phyloP scores from a whole-genome alignment of 2,329 filamentous ascomycete genomes.

The Penicillium sp. region DNA sequence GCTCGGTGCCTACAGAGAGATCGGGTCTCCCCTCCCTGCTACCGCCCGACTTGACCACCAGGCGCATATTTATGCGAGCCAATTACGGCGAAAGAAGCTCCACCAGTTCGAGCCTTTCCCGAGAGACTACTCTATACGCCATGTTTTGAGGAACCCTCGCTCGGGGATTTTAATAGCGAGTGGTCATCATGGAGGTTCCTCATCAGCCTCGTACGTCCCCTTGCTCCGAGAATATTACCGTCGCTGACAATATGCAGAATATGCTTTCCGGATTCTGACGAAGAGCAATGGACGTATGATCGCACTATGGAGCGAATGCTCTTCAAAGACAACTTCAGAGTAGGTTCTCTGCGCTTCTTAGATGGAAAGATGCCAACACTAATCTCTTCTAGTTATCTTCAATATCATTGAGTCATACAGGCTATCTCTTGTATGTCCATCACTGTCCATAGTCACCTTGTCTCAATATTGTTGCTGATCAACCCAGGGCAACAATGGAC shows the following conservation, averaged over 20 bases:
- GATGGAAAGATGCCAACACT: not conserved
- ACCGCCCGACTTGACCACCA: conserved; percentile 26
- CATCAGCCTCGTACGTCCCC: conserved; percentile 32
- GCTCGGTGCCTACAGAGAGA: conserved; percentile 29
- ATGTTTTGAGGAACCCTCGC: conserved; percentile 34
- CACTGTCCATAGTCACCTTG: not conserved
- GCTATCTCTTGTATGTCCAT: conserved; percentile 32
- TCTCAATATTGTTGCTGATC: conserved; percentile 18
- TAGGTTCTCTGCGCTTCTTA: conserved; percentile 12
- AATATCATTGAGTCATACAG: conserved; percentile 36
- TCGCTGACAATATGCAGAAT: conserved; percentile 19
- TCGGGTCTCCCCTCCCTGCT: conserved; percentile 21
- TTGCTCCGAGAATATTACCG: not conserved
- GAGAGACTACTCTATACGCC: conserved; percentile 27
- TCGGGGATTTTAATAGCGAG: conserved; percentile 39
- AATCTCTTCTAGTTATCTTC: conserved; percentile 31
- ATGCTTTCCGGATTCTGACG: conserved; percentile 33
- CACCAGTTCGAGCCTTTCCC: conserved; percentile 32
- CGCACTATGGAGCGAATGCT: conserved; percentile 33
- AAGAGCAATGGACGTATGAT: conserved; percentile 33
- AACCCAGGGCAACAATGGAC: conserved; percentile 36
- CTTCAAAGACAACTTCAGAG: conserved; percentile 33
- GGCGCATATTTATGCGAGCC: conserved; percentile 32
- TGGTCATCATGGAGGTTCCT: conserved; percentile 31
- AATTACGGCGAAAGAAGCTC: conserved; percentile 30